These are phyloP conservation scores for Saccharomyces hybrid DNA, from an alignment of 1,139 yeast genomes.

Conservation along the genomic window DNA sequence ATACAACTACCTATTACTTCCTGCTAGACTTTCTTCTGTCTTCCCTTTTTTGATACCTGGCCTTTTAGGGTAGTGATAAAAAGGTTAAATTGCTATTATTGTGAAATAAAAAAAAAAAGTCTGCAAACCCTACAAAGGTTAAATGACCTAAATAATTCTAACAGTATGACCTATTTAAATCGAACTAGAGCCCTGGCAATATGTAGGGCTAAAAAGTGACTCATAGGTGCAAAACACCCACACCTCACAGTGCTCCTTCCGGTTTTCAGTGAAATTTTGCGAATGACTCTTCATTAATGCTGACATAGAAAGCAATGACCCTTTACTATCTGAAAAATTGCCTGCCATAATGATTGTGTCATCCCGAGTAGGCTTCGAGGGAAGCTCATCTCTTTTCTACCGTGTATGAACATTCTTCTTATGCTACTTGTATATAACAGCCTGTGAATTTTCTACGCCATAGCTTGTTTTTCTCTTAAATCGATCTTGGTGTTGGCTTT, in stretches of 20 bases:
- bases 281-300: not conserved
- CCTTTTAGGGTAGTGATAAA: not conserved
- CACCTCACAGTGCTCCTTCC: not conserved
- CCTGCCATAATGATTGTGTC: not conserved
- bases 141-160: not conserved
- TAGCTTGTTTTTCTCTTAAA: not conserved
- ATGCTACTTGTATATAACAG: not conserved
- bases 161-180: too few species aligned
- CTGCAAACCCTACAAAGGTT: not conserved
- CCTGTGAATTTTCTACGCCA: not conserved
- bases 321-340: not conserved
- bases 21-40: not conserved
- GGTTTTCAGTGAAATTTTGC: not conserved
- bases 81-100: not conserved
- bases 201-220: not conserved
- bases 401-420: not conserved
- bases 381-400: not conserved
- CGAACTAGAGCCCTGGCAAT: too few species aligned
- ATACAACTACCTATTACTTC: not conserved
- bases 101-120: not conserved
- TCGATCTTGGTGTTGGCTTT: not conserved
- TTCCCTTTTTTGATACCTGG: not conserved
- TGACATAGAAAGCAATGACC: not conserved
- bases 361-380: not conserved
- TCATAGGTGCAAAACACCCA: not conserved